Percentiles rank a stretch among this genome's conserved stretches.
Evolutionary conservation across 345 rosid genomes (phyloP).

Genomic region (Eucalyptus tenuipes): DNA sequence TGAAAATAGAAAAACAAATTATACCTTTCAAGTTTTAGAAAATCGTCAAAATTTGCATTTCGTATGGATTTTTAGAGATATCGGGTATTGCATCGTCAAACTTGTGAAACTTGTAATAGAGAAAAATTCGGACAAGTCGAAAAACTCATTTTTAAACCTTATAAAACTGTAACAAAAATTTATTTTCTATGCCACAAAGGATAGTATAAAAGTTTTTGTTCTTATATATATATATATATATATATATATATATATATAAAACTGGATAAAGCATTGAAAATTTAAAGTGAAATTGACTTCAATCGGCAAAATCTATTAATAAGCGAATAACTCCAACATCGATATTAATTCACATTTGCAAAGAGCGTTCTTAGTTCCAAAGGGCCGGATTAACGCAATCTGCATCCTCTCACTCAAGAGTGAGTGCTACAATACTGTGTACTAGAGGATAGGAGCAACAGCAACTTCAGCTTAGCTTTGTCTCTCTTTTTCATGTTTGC

Average conservation of each 20-base stretch:
- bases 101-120: not conserved
- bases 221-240: too few species aligned
- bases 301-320: not conserved
- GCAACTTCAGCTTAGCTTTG: not conserved
- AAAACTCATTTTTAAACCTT: not conserved
- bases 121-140: not conserved
- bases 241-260: not conserved
- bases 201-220: rapidly evolving
- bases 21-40: not conserved
- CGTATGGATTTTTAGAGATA: not conserved
- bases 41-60: not conserved
- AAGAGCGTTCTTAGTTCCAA: not conserved
- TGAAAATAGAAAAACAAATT: not conserved
- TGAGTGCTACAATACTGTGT: not conserved
- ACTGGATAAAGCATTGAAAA: not conserved
- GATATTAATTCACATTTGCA: rapidly evolving
- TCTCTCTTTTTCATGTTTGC: not conserved
- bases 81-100: not conserved
- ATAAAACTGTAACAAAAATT: not conserved
- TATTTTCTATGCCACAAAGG: too few species aligned
- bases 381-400: not conserved
- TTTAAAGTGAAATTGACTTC: not conserved
- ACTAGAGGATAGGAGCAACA: not conserved
- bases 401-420: not conserved
- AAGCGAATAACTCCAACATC: not conserved